Conservation (phyloP, 768 basidiomycete genomes). For the Boletus edulis region DNA sequence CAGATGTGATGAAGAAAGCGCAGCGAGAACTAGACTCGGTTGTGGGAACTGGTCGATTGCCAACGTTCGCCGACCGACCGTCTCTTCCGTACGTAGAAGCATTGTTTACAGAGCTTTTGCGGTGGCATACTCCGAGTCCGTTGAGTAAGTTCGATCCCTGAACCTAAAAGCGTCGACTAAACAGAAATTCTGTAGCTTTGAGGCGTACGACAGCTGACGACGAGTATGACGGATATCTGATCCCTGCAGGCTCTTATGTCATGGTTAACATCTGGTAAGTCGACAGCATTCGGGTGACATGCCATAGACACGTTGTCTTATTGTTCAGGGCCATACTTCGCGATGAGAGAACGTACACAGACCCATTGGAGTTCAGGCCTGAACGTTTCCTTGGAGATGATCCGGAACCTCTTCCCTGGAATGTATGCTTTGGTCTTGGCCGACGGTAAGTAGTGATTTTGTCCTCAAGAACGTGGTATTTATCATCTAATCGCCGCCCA, state of each 20-base stretch:
- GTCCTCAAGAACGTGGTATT: not conserved
- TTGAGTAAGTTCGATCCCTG: not conserved
- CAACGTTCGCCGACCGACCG: conserved; percentile 23
- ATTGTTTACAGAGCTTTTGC: conserved; percentile 22
- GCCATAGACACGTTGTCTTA: too few relatives aligned
- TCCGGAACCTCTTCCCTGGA: conserved; percentile 13
- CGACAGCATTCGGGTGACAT: too few relatives aligned
- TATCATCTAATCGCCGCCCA: not conserved
- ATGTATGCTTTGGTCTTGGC: conserved; percentile 17
- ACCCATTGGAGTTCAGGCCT: conserved; percentile 19
- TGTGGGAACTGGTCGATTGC: conserved; percentile 21
- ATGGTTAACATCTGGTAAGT: conserved; percentile 19
- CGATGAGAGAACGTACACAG: conserved; percentile 15
- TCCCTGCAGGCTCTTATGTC: conserved; percentile 16
- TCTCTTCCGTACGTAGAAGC: conserved; percentile 30
- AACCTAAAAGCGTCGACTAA: not conserved
- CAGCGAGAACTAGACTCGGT: conserved; percentile 28
- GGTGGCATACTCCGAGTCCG: conserved; percentile 19
- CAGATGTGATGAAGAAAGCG: conserved; percentile 23
- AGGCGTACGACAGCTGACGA: conserved; percentile 10
- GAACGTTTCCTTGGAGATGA: conserved; percentile 22
- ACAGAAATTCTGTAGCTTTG: conserved; percentile 2
- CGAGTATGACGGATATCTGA: conserved; percentile 19
- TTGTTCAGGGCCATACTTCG: conserved; percentile 17
- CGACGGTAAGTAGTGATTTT: conserved; percentile 4